These are phyloP conservation scores for Gliomastix tumulicola DNA, from an alignment of 2,329 filamentous ascomycete genomes.

Conservation along the genomic window DNA sequence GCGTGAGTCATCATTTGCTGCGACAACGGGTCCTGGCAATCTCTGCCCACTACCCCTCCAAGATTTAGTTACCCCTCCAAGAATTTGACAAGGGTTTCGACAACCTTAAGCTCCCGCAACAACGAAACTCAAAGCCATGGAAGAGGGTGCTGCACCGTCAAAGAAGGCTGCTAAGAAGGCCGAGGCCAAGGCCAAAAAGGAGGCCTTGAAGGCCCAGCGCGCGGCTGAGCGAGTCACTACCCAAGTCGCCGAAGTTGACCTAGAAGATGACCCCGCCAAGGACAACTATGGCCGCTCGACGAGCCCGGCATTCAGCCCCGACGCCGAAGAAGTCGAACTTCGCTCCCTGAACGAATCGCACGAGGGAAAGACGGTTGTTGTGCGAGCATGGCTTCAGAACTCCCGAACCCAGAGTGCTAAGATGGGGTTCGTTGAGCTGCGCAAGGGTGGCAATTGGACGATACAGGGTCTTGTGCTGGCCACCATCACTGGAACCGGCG, in stretches of 20 bases:
- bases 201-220: constrained; percentile 69
- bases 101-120: not conserved
- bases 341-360: constrained; percentile 56
- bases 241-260: constrained; percentile 55
- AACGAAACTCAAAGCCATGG: constrained; percentile 1
- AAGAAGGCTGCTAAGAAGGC: constrained; percentile 84
- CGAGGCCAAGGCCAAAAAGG: constrained; percentile 79
- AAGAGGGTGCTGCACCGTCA: constrained; percentile 36
- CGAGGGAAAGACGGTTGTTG: constrained; percentile 63
- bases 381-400: constrained; percentile 82
- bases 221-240: constrained; percentile 70
- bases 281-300: constrained; percentile 74
- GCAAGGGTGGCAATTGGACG: constrained; percentile 62
- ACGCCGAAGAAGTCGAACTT: constrained; percentile 52
- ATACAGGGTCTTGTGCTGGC: constrained; percentile 72
- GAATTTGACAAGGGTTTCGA: not conserved
- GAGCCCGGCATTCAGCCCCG: constrained; percentile 44
- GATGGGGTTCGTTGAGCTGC: constrained; percentile 77
- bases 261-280: constrained; percentile 66
- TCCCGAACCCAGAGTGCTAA: constrained; percentile 76
- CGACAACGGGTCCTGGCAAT: no score
- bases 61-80: constrained; percentile 2
- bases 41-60: not conserved
- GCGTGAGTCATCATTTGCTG: no score
- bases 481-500: constrained; percentile 48